A percentile compares a stretch with the other conserved stretches of the same genome.
These are phyloP conservation scores for Cydonia oblonga DNA, from an alignment of 331 rosid species.

Conservation along the genomic window DNA sequence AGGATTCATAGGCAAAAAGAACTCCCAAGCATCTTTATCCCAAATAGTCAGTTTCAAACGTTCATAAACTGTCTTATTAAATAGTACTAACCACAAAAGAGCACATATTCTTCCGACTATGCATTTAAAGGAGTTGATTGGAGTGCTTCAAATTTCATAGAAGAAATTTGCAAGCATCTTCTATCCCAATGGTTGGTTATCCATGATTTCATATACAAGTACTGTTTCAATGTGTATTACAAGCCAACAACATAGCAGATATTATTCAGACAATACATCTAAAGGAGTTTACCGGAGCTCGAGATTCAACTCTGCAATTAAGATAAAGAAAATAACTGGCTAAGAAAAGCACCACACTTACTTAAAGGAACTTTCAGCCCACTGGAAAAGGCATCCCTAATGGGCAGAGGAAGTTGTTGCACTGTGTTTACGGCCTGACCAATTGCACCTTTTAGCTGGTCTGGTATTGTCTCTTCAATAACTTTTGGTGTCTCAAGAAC, in stretches of 20 bases:
- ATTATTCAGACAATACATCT: background rate
- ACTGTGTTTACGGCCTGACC: conserved; percentile 60
- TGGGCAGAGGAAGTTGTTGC: conserved; percentile 72
- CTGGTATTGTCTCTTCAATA: conserved; percentile 69
- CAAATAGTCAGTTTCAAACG: background rate
- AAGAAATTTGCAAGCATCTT: background rate
- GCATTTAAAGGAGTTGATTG: background rate
- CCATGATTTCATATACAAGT: background rate
- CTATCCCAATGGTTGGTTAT: background rate
- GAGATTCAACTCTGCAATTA: background rate
- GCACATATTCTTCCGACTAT: background rate
- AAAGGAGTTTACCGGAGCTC: background rate
- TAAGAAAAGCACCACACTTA: conserved; percentile 26
- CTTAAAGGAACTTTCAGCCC: conserved; percentile 84
- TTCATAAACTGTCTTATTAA: background rate
- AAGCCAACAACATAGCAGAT: background rate
- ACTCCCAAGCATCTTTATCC: background rate
- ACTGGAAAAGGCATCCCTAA: conserved; percentile 51
- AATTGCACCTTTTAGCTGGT: conserved; percentile 78
- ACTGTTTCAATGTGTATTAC: background rate
- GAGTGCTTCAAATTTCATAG: background rate
- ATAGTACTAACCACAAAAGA: background rate
- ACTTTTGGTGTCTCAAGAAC: conserved; percentile 58
- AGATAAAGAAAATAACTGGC: background rate
- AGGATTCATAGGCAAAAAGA: background rate